phyloP scores from a whole-genome alignment of 805 yeast genomes.

The Metschnikowia picachoensis region DNA sequence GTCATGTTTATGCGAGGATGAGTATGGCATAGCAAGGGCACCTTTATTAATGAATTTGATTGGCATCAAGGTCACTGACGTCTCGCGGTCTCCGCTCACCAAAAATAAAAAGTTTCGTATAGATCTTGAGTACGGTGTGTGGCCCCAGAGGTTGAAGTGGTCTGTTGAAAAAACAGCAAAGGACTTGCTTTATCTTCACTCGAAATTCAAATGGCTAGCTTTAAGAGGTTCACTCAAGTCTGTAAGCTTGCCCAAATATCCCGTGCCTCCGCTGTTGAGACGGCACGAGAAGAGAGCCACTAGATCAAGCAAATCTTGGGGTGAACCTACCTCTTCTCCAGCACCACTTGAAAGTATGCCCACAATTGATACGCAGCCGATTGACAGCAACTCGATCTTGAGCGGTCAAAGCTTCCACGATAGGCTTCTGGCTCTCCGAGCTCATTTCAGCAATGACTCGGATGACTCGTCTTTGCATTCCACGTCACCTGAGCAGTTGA shows the following conservation, averaged over 20 bases:
- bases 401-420: slow-evolving; percentile 23
- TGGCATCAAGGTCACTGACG: slow-evolving; percentile 57
- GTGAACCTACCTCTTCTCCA: not conserved
- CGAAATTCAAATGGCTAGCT: slow-evolving; percentile 50
- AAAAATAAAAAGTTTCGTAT: slow-evolving; percentile 51
- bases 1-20: slow-evolving; percentile 72
- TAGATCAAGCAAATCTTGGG: not conserved
- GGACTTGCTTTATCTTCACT: slow-evolving; percentile 70
- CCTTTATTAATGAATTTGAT: slow-evolving; percentile 76
- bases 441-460: slow-evolving; percentile 27
- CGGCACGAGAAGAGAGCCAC: slow-evolving; percentile 8
- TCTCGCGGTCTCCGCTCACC: slow-evolving; percentile 36
- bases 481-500: slow-evolving; percentile 32
- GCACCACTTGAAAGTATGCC: not conserved
- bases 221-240: slow-evolving; percentile 22
- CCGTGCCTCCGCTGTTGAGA: slow-evolving; percentile 35
- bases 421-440: slow-evolving; percentile 27
- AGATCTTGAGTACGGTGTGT: slow-evolving; percentile 89
- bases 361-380: slow-evolving; percentile 2
- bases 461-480: slow-evolving; percentile 19
- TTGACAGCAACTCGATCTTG: slow-evolving; percentile 21
- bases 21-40: slow-evolving; percentile 70
- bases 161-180: slow-evolving; percentile 64
- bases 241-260: slow-evolving; percentile 44
- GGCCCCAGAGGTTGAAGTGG: slow-evolving; percentile 77